Evolutionary conservation across 23 red algal species (phyloP).

Genomic region (Agarophyton chilense): DNA sequence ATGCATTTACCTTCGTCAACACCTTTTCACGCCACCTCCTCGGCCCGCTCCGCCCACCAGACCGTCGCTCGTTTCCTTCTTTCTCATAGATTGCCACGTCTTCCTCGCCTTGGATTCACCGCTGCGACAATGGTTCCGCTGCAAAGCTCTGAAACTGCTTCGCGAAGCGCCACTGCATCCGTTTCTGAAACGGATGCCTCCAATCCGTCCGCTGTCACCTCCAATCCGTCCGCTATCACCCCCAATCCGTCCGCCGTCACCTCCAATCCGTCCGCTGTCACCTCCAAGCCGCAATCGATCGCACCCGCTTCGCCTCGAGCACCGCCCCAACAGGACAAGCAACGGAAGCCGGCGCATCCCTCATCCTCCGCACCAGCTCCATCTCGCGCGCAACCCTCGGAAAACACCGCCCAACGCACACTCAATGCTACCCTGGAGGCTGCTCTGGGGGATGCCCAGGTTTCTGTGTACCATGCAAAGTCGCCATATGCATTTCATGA

Average conservation of each 20-base stretch:
- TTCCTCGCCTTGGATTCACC: not conserved
- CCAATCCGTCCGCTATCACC: not conserved
- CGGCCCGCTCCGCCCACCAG: too few relatives aligned
- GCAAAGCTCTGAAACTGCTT: not conserved
- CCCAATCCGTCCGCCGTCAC: not conserved
- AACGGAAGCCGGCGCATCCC: too few relatives aligned
- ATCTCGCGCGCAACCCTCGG: not conserved
- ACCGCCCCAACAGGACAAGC: too few relatives aligned
- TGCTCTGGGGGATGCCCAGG: not conserved
- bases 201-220: not conserved
- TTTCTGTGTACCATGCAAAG: not conserved
- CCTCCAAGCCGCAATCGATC: too few relatives aligned
- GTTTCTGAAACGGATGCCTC: not conserved
- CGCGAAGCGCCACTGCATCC: not conserved
- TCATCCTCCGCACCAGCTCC: not conserved
- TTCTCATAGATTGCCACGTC: not conserved
- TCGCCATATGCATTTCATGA: slow-evolving; percentile 45
- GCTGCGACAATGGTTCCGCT: not conserved
- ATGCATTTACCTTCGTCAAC: too few relatives aligned
- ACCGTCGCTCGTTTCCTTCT: too few relatives aligned
- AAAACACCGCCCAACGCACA: not conserved
- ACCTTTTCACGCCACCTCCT: too few relatives aligned
- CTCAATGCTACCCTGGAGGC: not conserved
- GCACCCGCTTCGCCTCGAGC: too few relatives aligned
- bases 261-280: not conserved